A percentile compares a stretch with the other conserved stretches of the same genome.
Conservation (phyloP, 2,329 filamentous ascomycete genomes). For the Venturia asperata region DNA sequence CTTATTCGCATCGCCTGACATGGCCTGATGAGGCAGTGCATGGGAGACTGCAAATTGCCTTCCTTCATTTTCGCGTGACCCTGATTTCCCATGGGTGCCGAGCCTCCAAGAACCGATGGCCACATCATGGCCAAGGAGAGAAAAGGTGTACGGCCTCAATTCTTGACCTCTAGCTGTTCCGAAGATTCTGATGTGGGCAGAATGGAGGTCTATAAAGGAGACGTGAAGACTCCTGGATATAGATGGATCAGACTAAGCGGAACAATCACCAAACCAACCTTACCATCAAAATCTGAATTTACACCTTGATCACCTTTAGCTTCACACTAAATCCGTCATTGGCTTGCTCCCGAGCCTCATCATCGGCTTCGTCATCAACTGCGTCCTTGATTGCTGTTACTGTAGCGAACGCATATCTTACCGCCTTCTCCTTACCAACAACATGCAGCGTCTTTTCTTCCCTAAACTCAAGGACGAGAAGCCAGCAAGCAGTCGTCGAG, state of each 20-base stretch:
- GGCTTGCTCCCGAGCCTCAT: not conserved
- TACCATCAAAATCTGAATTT: not conserved
- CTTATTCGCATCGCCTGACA: not conserved
- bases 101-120: not conserved
- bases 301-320: not conserved
- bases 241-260: not conserved
- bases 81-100: not conserved
- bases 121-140: not conserved
- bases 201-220: not conserved
- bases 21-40: not conserved
- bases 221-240: not conserved
- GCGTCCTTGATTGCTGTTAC: not conserved
- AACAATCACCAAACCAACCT: not conserved
- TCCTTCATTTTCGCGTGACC: not conserved
- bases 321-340: not conserved
- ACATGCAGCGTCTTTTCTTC: not conserved
- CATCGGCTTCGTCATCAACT: not conserved
- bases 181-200: not conserved
- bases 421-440: not conserved
- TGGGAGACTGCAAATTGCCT: not conserved
- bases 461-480: constrained; percentile 1
- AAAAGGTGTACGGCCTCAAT: not conserved
- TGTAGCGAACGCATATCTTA: not conserved
- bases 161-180: not conserved
- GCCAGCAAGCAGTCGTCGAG: not conserved